Evolutionary conservation across 2,329 filamentous ascomycete genomes (phyloP), one percentile per base, ranked within the genome.

Genomic region (Hysterium pulicare): DNA sequence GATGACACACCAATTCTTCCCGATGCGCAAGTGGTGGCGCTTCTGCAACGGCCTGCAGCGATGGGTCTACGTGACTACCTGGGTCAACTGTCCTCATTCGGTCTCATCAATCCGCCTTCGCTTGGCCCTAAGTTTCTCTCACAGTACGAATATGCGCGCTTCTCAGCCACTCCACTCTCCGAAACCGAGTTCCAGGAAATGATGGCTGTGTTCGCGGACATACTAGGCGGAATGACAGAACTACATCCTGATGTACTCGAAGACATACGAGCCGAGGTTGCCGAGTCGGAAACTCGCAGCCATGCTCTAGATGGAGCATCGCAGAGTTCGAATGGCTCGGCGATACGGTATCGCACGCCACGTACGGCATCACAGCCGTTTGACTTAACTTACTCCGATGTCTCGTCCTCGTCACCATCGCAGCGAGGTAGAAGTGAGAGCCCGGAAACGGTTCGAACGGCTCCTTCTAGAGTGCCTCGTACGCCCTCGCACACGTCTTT

Each of bases 61-160:
- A 87, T 90, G 81, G 83, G 83, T 4, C 70, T 97, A 48, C 81
- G 90, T 38, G 82, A 87, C 47, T 97, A 97, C 60, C 70, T 96
- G 3, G 70, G 73, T 1, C 83, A 87, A 47, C 79, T 97, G 4
- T 76, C 79, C 4, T 73, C 74, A 3, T 69, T 95, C 19, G 81
- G 80, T 3, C 78, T 95, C 44, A 71, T 83, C 62, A 52, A 75
- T 51, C 62, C 81, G 64, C 49, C 69, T 11, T 61, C 69, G n/a
- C 54, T 78, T 17, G 70, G 72, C 13, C 58, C 71, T 3, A 66
- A 71, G 2, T 98, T 97, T 59, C 69, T 96, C 16, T 67, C 76
- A 1, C 71, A 80, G 16, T 98, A 96, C 68, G 93, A 97, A 69
- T 74, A 79, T 44, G 89, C 90, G 2, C 83, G 91, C 31, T 98